Percentiles rank a stretch among this genome's conserved stretches.
phyloP scores from a whole-genome alignment of 202 grass and related monocot species.

The Eragrostis tef region DNA sequence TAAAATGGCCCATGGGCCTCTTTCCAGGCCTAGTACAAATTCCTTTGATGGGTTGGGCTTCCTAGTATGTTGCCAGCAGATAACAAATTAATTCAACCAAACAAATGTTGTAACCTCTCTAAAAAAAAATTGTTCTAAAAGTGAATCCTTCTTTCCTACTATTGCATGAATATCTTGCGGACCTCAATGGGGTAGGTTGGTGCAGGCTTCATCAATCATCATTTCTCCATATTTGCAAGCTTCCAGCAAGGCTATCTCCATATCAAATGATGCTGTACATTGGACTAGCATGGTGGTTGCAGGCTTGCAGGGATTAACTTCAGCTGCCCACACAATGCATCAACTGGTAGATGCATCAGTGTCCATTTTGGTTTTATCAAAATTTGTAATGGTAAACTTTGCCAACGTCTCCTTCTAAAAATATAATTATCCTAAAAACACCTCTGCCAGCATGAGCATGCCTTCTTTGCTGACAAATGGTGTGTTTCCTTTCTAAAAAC shows the following conservation, averaged over 20 bases:
- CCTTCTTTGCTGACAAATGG: not conserved
- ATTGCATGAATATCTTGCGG: not conserved
- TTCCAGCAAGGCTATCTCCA: not conserved
- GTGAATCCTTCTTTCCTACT: not conserved
- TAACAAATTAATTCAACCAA: no score
- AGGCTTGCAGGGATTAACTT: conserved; percentile 2
- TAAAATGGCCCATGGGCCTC: not conserved
- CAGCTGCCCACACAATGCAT: not conserved
- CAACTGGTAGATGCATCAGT: conserved; percentile 29
- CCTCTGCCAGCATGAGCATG: no score
- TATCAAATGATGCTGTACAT: not conserved
- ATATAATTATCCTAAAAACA: no score
- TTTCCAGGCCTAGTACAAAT: not conserved
- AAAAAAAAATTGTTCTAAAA: no score
- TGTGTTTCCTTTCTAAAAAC: not conserved
- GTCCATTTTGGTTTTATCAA: not conserved
- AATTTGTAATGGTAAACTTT: not conserved
- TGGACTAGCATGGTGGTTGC: not conserved
- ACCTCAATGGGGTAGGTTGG: not conserved
- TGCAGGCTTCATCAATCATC: not conserved
- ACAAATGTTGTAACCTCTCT: no score
- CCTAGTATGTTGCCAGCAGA: not conserved
- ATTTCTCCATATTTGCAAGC: conserved; percentile 16
- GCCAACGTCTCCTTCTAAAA: not conserved
- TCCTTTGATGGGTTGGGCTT: not conserved